phyloP scores from a whole-genome alignment of 805 yeast genomes.

The Sugiyamaella smithiae region DNA sequence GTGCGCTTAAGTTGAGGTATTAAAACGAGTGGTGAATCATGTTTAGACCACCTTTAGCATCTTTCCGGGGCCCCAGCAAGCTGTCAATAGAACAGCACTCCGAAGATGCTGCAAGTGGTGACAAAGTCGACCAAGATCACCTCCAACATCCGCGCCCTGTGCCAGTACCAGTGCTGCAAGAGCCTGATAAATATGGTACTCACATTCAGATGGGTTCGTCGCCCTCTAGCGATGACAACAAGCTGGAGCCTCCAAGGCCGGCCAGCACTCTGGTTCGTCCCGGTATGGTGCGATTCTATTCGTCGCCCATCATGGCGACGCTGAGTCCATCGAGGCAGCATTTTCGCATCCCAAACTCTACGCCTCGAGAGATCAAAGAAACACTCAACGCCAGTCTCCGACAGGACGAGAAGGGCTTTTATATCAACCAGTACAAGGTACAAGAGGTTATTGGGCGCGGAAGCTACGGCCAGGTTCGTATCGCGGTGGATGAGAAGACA shows the following conservation, averaged over 20 bases:
- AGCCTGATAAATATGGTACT: neutral
- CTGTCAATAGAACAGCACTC: conserved; percentile 2
- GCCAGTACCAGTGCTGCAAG: neutral
- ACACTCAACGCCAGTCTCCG: conserved; percentile 30
- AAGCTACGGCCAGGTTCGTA: conserved; percentile 81
- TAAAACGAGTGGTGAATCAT: too few relatives aligned
- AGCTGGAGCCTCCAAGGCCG: neutral
- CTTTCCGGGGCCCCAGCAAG: conserved; percentile 5
- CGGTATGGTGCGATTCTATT: conserved; percentile 32
- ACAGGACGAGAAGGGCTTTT: conserved; percentile 31
- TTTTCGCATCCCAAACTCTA: conserved; percentile 33
- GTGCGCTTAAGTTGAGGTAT: too few relatives aligned
- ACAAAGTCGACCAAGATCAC: neutral
- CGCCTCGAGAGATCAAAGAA: conserved; percentile 35
- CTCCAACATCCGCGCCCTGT: neutral
- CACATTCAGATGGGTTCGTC: neutral
- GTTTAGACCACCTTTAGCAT: conserved; percentile 2
- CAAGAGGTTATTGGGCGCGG: conserved; percentile 83
- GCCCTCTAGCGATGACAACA: neutral
- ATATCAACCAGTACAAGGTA: conserved; percentile 54
- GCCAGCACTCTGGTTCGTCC: conserved; percentile 25
- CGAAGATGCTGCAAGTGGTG: neutral
- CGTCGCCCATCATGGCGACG: conserved; percentile 31
- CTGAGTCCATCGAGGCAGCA: conserved; percentile 37
- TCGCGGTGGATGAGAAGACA: conserved; percentile 70